These are phyloP conservation scores for Halophytophthora batemanensis DNA, from an alignment of 352 stramenopile species.

Conservation along the genomic window DNA sequence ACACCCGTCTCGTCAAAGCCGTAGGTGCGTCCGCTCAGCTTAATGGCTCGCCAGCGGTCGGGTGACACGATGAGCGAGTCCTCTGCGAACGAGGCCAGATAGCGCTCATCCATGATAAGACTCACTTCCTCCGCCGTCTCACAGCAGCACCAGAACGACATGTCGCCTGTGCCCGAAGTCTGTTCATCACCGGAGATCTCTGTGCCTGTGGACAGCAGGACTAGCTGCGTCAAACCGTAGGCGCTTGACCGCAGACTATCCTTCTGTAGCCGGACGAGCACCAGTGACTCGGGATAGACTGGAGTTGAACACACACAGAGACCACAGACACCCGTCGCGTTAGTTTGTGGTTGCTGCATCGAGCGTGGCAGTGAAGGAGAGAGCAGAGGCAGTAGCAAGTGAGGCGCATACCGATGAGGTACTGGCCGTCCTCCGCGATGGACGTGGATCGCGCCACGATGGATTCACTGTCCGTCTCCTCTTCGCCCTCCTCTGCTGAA, in stretches of 20 bases:
- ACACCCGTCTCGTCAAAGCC: constrained; percentile 87
- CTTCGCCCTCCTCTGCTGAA: constrained; percentile 5
- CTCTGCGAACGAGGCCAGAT: constrained; percentile 61
- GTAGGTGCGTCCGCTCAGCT: constrained; percentile 74
- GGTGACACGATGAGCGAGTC: constrained; percentile 78
- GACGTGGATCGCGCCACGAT: constrained; percentile 4
- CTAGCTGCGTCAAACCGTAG: constrained; percentile 76
- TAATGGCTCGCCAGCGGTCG: constrained; percentile 84
- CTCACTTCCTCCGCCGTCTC: constrained; percentile 84
- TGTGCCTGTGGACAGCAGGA: constrained; percentile 46
- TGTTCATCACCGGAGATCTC: constrained; percentile 12
- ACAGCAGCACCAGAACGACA: constrained; percentile 84
- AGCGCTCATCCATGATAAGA: constrained; percentile 74
- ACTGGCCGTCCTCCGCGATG: constrained; percentile 68
- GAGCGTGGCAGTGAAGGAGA: too few relatives aligned
- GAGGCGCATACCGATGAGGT: constrained; percentile 50
- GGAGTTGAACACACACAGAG: neutral
- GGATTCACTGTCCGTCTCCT: neutral
- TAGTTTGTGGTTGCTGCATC: neutral
- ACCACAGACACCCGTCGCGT: constrained; percentile 1
- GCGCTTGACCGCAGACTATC: constrained; percentile 67
- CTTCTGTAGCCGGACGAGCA: constrained; percentile 76
- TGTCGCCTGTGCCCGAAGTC: constrained; percentile 12
- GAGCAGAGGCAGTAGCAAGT: neutral
- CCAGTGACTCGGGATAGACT: constrained; percentile 78